Evolutionary conservation across 1,284 basidiomycete species (phyloP).

Genomic region (Rugiboletus extremiorientalis): DNA sequence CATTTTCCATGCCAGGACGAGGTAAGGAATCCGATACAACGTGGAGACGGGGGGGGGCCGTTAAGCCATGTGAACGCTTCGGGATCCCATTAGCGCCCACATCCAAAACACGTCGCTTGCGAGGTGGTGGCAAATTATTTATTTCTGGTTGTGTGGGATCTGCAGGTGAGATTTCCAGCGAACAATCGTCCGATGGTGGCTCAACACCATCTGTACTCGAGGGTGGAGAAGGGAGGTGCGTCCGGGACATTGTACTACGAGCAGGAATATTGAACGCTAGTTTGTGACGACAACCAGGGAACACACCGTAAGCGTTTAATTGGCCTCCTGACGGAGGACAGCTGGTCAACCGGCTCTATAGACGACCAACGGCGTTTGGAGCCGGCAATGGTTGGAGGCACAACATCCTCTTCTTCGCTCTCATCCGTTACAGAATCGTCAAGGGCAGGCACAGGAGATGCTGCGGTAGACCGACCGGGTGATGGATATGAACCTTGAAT

Average conservation of each 20-base stretch:
- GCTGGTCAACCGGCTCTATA: background rate
- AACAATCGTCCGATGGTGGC: background rate
- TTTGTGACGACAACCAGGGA: background rate
- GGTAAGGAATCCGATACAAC: slow-evolving; percentile 32
- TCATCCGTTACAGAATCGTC: slow-evolving; percentile 3
- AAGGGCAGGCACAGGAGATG: slow-evolving; percentile 5
- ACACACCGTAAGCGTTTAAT: slow-evolving; percentile 31
- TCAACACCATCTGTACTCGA: slow-evolving; percentile 15
- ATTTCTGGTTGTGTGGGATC: background rate
- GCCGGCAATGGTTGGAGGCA: slow-evolving; percentile 18
- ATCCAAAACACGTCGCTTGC: slow-evolving; percentile 38
- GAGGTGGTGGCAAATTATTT: background rate
- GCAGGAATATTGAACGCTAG: background rate
- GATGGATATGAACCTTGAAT: slow-evolving; percentile 13
- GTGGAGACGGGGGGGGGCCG: slow-evolving; percentile 19
- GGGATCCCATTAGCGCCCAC: slow-evolving; percentile 9
- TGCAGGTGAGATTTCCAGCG: background rate
- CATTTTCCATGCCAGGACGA: slow-evolving; percentile 6
- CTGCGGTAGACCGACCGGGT: background rate
- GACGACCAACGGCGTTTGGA: slow-evolving; percentile 22
- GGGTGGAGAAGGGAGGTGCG: slow-evolving; percentile 21
- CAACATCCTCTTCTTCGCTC: slow-evolving; percentile 12
- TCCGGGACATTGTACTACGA: background rate
- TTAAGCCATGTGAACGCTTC: slow-evolving; percentile 26
- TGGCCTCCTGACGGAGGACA: background rate